These are phyloP conservation scores for Calendula officinalis DNA, from an alignment of 129 eudicot genomes.

Conservation along the genomic window DNA sequence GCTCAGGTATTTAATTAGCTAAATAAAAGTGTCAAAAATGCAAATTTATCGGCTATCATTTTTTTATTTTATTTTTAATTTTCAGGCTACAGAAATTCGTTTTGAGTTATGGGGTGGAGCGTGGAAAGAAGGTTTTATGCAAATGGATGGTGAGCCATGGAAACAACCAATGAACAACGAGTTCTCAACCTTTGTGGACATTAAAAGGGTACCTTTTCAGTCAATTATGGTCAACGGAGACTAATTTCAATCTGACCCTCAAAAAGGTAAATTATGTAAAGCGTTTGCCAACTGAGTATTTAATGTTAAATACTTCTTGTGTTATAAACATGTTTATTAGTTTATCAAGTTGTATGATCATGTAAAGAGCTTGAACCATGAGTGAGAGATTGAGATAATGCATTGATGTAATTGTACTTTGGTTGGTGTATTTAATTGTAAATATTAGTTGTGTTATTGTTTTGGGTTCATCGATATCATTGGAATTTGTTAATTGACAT, in stretches of 20 bases:
- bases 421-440: slow-evolving; percentile 30
- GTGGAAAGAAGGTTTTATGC: slow-evolving; percentile 79
- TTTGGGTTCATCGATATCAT: not conserved
- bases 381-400: slow-evolving; percentile 7
- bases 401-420: slow-evolving; percentile 22
- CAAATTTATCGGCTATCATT: not conserved
- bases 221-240: slow-evolving; percentile 71
- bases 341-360: slow-evolving; percentile 18
- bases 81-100: slow-evolving; percentile 70
- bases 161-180: slow-evolving; percentile 79
- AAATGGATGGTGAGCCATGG: slow-evolving; percentile 99
- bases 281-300: not conserved
- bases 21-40: not conserved
- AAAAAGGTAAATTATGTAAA: slow-evolving; percentile 12
- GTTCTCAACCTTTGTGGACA: slow-evolving; percentile 82
- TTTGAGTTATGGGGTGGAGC: slow-evolving; percentile 92
- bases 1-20: slow-evolving; percentile 64
- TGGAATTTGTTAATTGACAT: not conserved
- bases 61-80: not conserved
- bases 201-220: slow-evolving; percentile 75
- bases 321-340: slow-evolving; percentile 1
- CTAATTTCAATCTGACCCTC: not conserved
- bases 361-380: slow-evolving; percentile 17
- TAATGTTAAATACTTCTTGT: slow-evolving; percentile 30
- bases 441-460: slow-evolving; percentile 14